Conservation (phyloP, 129 eudicot genomes). For the Oenanthe sinensis region DNA sequence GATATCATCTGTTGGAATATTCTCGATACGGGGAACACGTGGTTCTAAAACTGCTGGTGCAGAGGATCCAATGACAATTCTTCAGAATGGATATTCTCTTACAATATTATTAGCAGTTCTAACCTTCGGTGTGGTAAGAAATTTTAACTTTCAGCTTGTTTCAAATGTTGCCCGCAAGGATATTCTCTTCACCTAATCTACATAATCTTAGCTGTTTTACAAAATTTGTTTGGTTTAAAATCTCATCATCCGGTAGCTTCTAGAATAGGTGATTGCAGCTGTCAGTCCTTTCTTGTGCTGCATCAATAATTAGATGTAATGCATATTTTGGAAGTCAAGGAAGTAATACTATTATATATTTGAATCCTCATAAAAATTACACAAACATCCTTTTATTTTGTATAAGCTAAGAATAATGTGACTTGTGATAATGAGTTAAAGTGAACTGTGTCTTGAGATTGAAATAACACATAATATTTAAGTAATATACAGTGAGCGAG, state of each 20-base stretch:
- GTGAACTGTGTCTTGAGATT: not conserved
- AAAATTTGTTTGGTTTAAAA: not conserved
- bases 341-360: not conserved
- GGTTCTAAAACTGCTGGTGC: constrained; percentile 42
- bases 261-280: not conserved
- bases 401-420: not conserved
- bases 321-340: not conserved
- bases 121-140: constrained; percentile 80
- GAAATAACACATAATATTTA: not conserved
- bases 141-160: constrained; percentile 6
- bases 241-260: not conserved
- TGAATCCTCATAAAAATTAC: not conserved
- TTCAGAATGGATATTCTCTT: constrained; percentile 88
- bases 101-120: constrained; percentile 79
- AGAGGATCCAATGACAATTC: constrained; percentile 94
- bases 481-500: too few relatives aligned
- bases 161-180: not conserved
- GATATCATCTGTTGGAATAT: constrained; percentile 84
- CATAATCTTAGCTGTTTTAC: not conserved
- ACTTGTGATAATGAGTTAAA: not conserved
- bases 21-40: constrained; percentile 82
- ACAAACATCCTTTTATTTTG: not conserved
- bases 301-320: not conserved
- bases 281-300: not conserved
- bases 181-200: not conserved